Percentiles rank a stretch among this genome's conserved stretches.
Conservation (phyloP, 2,329 filamentous ascomycete species). For the Curvularia sp. region DNA sequence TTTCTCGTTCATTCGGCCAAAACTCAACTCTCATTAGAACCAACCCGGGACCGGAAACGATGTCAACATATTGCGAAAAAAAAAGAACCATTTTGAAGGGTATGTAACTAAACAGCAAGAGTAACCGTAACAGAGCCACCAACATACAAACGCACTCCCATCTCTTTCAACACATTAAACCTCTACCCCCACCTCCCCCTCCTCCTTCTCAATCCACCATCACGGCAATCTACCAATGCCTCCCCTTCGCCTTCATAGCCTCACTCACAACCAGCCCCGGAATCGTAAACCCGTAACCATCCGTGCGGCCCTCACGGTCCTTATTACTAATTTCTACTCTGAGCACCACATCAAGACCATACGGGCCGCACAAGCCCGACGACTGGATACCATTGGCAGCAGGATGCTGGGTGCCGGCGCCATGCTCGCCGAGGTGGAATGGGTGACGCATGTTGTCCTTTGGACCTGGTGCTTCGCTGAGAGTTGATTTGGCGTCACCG, state of each 20-base stretch:
- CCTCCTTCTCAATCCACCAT: background rate
- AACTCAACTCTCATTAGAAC: too few species aligned
- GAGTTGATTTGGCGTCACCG: slow-evolving; percentile 38
- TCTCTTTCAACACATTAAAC: background rate
- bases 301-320: slow-evolving; percentile 54
- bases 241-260: slow-evolving; percentile 23
- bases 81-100: background rate
- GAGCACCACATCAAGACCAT: slow-evolving; percentile 57
- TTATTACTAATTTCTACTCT: slow-evolving; percentile 56
- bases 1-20: too few species aligned
- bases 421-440: slow-evolving; percentile 77
- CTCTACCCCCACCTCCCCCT: too few species aligned
- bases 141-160: background rate
- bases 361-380: slow-evolving; percentile 53
- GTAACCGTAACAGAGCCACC: background rate
- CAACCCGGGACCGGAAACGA: too few species aligned
- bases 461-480: slow-evolving; percentile 33
- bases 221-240: slow-evolving; percentile 28
- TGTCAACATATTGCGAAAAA: too few species aligned
- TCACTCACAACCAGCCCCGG: slow-evolving; percentile 50
- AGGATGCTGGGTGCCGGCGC: slow-evolving; percentile 78
- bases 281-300: slow-evolving; percentile 59
- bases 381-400: slow-evolving; percentile 63
- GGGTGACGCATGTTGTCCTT: slow-evolving; percentile 70
- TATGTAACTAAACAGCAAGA: background rate